Evolutionary conservation across 495 filamentous ascomycete species (phyloP), one percentile per base, ranked within the genome.

Genomic region (Saxophila tyrrhenica): DNA sequence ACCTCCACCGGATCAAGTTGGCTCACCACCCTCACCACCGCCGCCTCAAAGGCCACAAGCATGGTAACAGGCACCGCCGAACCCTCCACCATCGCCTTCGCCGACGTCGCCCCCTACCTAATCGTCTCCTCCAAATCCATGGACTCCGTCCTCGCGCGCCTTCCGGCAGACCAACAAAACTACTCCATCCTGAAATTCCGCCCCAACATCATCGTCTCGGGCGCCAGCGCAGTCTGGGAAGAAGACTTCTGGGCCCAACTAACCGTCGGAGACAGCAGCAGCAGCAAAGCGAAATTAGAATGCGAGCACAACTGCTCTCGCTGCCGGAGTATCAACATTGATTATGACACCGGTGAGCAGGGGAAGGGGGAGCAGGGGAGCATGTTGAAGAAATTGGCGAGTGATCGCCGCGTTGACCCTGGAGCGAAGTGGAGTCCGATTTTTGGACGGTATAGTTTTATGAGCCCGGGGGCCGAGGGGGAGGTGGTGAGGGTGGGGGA

Each of bases 181-280:
- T 79, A 89, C 73, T 81, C 85, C 58, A 76, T 86, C 61, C 82
- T 80, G 11, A 92, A 89, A 63, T 89, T 94, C 68, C 78, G 91
- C 24, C 84, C 89, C 0, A 95, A 95, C 61, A 79, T 95, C 39
- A 81, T 95, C 8, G 66, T 95, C 8, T 74, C 77, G 10, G 83
- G 80, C 0, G 73, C 75, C 1, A 62, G 69, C 22, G 60, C 62
- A 9, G 74, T 81, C 0, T 97, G 78, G 67, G 89, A 89, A 19
- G 90, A 97, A 62, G 91, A 95, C 58, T 92, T 78, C 64, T 97
- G 90, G 90, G 80, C 72, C 10, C 82, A 85, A 62, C 63, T 88
- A 25, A 55, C 57, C 2, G 60, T 88, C 22, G 48, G 61, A 9
- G 41, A 58, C 22, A n/a, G n/a, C n/a, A n/a, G n/a, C n/a, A n/a